These are phyloP conservation scores for Botrytis squamosa DNA, from an alignment of 2,329 filamentous ascomycete genomes.

Conservation along the genomic window DNA sequence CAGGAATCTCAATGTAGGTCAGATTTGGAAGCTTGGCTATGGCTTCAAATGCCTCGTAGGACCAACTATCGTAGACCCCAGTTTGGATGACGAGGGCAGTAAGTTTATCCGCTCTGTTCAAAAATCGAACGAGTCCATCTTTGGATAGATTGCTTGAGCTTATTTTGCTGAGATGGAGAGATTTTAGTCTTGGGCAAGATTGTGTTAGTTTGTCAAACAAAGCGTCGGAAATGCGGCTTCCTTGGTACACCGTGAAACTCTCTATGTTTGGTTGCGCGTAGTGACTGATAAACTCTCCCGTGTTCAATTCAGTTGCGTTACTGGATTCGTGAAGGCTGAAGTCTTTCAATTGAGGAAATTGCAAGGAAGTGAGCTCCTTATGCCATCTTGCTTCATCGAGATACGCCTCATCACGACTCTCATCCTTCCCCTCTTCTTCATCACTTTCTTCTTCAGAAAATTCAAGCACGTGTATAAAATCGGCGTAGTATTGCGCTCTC, in stretches of 20 bases:
- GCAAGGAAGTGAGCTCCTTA: background rate
- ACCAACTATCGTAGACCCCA: background rate
- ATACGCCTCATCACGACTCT: background rate
- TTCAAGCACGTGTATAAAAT: background rate
- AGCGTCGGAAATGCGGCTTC: background rate
- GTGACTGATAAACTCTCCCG: background rate
- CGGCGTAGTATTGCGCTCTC: conserved; percentile 7
- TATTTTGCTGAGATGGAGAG: background rate
- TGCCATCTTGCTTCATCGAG: background rate
- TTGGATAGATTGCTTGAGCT: background rate
- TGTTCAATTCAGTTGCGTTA: background rate
- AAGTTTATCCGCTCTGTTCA: background rate
- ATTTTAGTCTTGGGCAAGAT: background rate
- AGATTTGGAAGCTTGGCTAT: conserved; percentile 2
- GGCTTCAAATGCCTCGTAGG: background rate
- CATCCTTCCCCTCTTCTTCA: background rate
- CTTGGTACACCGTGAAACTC: background rate
- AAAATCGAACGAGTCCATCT: background rate
- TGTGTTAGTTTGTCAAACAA: background rate
- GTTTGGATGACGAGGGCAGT: background rate
- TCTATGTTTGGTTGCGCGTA: background rate
- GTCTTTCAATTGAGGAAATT: background rate
- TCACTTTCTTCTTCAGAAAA: background rate
- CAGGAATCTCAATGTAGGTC: background rate
- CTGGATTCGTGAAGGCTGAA: background rate